phyloP scores from a whole-genome alignment of 129 eudicot genomes.

The Centella asiatica region DNA sequence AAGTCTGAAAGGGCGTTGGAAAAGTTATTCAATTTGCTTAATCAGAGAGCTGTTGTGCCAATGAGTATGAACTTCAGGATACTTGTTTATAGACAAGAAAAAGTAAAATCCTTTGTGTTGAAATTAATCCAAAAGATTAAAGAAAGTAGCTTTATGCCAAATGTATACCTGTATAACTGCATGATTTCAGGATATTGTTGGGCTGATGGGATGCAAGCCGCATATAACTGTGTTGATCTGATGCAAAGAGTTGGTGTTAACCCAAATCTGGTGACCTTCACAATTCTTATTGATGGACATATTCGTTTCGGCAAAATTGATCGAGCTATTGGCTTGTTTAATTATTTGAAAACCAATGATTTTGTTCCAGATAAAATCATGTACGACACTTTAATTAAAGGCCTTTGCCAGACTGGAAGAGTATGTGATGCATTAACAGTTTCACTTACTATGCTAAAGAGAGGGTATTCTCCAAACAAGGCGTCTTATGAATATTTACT shows the following conservation, averaged over 20 bases:
- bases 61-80: slow-evolving; percentile 11
- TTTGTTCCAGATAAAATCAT: slow-evolving; percentile 38
- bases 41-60: slow-evolving; percentile 20
- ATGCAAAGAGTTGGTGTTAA: slow-evolving; percentile 43
- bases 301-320: slow-evolving; percentile 39
- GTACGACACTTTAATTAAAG: slow-evolving; percentile 46
- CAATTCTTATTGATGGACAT: slow-evolving; percentile 56
- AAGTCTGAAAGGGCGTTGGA: slow-evolving; percentile 33
- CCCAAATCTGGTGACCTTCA: slow-evolving; percentile 56
- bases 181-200: slow-evolving; percentile 53
- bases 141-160: slow-evolving; percentile 25
- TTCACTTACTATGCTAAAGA: slow-evolving; percentile 41
- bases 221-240: slow-evolving; percentile 35
- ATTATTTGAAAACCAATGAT: slow-evolving; percentile 39
- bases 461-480: slow-evolving; percentile 52
- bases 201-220: slow-evolving; percentile 44
- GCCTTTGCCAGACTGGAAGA: slow-evolving; percentile 45
- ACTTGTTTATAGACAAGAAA: slow-evolving; percentile 33
- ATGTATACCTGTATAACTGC: slow-evolving; percentile 39
- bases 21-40: slow-evolving; percentile 33
- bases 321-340: slow-evolving; percentile 40
- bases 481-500: slow-evolving; percentile 48
- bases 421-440: slow-evolving; percentile 43
- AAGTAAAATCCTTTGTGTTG: slow-evolving; percentile 31
- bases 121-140: slow-evolving; percentile 30